A percentile compares a stretch with the other conserved stretches of the same genome.
Conservation (phyloP, 2,329 filamentous ascomycete genomes). For the Cercospora brassicicola region DNA sequence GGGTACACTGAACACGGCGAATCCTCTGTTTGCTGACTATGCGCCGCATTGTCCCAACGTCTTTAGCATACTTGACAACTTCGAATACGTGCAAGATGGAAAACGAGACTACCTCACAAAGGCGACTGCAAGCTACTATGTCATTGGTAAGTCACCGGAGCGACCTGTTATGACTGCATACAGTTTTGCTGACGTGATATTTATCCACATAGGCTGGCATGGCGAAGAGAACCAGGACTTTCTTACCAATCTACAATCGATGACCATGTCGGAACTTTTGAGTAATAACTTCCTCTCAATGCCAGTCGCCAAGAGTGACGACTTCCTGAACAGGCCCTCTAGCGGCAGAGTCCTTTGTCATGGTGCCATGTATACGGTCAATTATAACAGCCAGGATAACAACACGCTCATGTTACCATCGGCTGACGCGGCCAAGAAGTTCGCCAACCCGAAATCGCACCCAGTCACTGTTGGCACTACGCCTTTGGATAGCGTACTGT, state of each 20-base stretch:
- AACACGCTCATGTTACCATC: background rate
- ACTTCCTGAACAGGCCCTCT: background rate
- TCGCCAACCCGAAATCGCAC: background rate
- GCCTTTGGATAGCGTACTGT: conserved; percentile 7
- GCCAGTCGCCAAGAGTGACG: background rate
- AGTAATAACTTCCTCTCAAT: background rate
- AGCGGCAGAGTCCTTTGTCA: conserved; percentile 7
- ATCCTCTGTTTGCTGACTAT: conserved; percentile 19
- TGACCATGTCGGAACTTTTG: background rate
- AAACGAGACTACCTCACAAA: background rate
- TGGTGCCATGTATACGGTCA: conserved; percentile 14
- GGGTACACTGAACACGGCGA: conserved; percentile 1
- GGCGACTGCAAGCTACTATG: conserved; percentile 18
- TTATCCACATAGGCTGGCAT: conserved; percentile 7
- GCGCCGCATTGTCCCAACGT: conserved; percentile 11
- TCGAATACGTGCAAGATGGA: conserved; percentile 1
- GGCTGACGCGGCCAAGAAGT: background rate
- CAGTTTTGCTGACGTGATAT: too few species aligned
- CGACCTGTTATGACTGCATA: background rate
- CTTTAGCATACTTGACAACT: conserved; percentile 17
- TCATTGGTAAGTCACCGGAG: background rate
- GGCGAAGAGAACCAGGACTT: conserved; percentile 14
- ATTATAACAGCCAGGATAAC: background rate
- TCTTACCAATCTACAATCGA: background rate
- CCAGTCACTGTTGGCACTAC: conserved; percentile 18